Percentiles rank a stretch among this genome's conserved stretches.
phyloP scores from a whole-genome alignment of 208 protist species.

The Lotmaria passim region DNA sequence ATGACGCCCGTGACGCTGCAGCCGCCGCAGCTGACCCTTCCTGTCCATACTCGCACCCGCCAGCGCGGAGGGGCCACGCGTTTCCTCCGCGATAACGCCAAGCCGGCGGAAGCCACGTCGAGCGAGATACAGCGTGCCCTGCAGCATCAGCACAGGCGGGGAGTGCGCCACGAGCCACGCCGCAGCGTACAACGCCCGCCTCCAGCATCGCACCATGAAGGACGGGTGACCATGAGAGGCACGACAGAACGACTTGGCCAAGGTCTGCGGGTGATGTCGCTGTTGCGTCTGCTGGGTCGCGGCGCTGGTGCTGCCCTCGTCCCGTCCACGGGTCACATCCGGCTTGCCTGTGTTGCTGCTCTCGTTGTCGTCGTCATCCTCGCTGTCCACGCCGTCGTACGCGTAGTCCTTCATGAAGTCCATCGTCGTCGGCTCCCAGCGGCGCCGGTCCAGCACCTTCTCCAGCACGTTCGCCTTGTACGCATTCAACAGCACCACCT shows the following conservation, averaged over 20 bases:
- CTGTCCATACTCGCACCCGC: neutral
- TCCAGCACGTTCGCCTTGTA: constrained; percentile 79
- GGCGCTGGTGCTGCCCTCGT: neutral
- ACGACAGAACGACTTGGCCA: constrained; percentile 3
- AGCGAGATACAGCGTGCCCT: neutral
- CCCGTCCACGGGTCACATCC: too few relatives aligned
- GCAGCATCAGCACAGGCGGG: neutral
- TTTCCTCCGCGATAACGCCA: neutral
- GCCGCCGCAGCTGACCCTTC: neutral
- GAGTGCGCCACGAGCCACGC: constrained; percentile 8
- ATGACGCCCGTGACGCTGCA: neutral
- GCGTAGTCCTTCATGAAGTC: constrained; percentile 13
- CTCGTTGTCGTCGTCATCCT: neutral
- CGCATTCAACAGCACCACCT: constrained; percentile 70
- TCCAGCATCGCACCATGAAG: neutral
- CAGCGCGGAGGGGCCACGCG: neutral
- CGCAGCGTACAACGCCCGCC: neutral
- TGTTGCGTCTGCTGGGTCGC: neutral
- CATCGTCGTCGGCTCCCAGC: constrained; percentile 57
- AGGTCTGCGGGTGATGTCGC: neutral
- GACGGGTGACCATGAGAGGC: neutral
- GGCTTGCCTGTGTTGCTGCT: too few relatives aligned
- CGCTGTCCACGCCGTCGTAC: neutral
- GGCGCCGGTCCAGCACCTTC: constrained; percentile 41
- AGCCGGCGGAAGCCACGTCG: neutral